Evolutionary conservation across 164 flowering plant species (phyloP), one percentile per base, ranked within the genome.

Genomic region (Akebia trifoliata): DNA sequence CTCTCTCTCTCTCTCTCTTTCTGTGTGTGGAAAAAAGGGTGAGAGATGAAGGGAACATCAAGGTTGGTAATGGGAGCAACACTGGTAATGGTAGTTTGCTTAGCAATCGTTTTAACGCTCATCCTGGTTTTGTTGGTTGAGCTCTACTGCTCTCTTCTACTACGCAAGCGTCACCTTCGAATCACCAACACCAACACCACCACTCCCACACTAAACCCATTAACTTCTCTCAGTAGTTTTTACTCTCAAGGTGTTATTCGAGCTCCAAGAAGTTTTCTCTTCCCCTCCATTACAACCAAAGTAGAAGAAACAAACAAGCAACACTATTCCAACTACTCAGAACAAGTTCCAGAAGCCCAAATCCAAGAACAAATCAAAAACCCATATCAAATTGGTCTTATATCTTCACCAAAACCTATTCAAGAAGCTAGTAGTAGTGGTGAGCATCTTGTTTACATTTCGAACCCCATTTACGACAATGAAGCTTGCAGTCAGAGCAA

Each of bases 101-200:
- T 90, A 6, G 76, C 82, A 52, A 61, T 85, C 3, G 87, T 87
- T 2, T 46, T 85, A 4, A 78, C 76, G 31, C 73, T 87, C 8
- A 65, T 90, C 26, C 54, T 84, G 3, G 83, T 90, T 5, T 76
- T 90, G 4, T 57, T 87, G 31, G 93, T 84, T 24, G 87, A 90
- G 74, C 97, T 90, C 59, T 90, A 90, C 79, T 90, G 97, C 67
- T 79, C 87, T 55, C 76, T 87, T 46, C 69, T 90, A 9, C 71
- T 75, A 15, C 78, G 88, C 58, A 64, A 46, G 28, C 65, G 86
- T 3, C 75, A 82, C 8, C 55, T 65, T 46, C 44, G 47, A 29
- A 38, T 1, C 29, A 12, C 64, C 59, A n/a, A n/a, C n/a, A 4
- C 67, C 57, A 14, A 62, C 32, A 7, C 51, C 48, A 32, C 50